Evolutionary conservation across 495 filamentous ascomycete species (phyloP).

Genomic region (Aspergillus diversus): DNA sequence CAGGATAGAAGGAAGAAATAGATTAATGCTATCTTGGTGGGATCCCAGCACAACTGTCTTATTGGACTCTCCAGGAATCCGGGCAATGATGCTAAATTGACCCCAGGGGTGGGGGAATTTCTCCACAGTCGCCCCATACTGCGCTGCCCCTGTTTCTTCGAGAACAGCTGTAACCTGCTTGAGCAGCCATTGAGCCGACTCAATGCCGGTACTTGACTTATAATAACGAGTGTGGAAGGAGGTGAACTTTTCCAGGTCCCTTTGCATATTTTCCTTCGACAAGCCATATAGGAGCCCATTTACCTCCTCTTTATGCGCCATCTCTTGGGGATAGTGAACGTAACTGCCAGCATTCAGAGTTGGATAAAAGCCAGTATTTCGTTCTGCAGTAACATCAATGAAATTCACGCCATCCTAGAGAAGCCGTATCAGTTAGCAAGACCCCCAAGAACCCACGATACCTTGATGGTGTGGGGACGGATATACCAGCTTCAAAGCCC

Average conservation of each 20-base stretch:
- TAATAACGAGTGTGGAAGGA: constrained; percentile 89
- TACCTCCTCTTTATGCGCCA: constrained; percentile 67
- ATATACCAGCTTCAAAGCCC: constrained; percentile 81
- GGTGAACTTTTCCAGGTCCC: constrained; percentile 77
- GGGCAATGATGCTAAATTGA: constrained; percentile 90
- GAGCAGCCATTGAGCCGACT: constrained; percentile 90
- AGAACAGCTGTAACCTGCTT: constrained; percentile 74
- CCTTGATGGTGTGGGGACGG: neutral
- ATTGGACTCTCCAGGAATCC: constrained; percentile 83
- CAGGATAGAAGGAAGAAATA: constrained; percentile 83
- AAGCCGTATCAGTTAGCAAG: constrained; percentile 17
- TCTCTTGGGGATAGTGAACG: constrained; percentile 67
- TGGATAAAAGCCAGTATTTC: constrained; percentile 39
- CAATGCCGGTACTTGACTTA: constrained; percentile 79
- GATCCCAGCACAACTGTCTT: constrained; percentile 80
- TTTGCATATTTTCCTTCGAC: constrained; percentile 74
- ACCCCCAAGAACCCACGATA: neutral
- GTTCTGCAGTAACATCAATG: constrained; percentile 86
- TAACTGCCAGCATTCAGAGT: constrained; percentile 35
- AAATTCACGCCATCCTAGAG: constrained; percentile 80
- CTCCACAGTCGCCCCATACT: constrained; percentile 68
- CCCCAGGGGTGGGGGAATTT: constrained; percentile 85
- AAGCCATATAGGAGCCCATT: constrained; percentile 67
- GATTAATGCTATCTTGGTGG: constrained; percentile 86
- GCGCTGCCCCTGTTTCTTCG: constrained; percentile 66